These are phyloP conservation scores for Trametes sanguinea DNA, from an alignment of 768 basidiomycete genomes.

Conservation along the genomic window DNA sequence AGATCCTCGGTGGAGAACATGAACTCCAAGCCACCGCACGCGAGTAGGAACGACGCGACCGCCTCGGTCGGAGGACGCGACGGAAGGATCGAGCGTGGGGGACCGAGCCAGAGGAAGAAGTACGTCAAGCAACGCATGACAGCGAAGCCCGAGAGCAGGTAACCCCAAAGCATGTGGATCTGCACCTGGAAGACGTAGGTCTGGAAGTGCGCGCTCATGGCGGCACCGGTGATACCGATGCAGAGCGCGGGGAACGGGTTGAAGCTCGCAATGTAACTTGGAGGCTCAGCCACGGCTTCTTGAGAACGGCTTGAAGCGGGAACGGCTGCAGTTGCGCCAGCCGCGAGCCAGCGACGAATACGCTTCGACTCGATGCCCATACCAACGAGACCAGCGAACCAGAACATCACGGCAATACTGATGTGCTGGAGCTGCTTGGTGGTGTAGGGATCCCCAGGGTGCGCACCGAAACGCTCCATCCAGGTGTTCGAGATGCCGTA, in stretches of 20 bases:
- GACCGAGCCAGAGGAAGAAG: slow-evolving; percentile 90
- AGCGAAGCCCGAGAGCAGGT: slow-evolving; percentile 76
- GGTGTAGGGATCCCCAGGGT: slow-evolving; percentile 79
- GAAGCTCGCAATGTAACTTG: slow-evolving; percentile 75
- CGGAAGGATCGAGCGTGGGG: slow-evolving; percentile 82
- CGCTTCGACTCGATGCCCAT: slow-evolving; percentile 84
- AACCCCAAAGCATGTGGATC: slow-evolving; percentile 91
- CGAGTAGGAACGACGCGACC: slow-evolving; percentile 81
- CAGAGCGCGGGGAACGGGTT: slow-evolving; percentile 93
- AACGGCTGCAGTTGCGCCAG: slow-evolving; percentile 45
- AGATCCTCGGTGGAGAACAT: slow-evolving; percentile 90
- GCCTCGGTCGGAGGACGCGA: slow-evolving; percentile 94
- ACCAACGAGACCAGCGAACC: slow-evolving; percentile 88
- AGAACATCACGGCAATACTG: slow-evolving; percentile 94
- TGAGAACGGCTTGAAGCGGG: slow-evolving; percentile 29
- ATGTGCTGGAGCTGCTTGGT: slow-evolving; percentile 95
- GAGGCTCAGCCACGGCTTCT: slow-evolving; percentile 62
- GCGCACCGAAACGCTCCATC: slow-evolving; percentile 94
- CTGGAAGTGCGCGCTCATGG: slow-evolving; percentile 92
- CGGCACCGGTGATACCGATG: slow-evolving; percentile 90
- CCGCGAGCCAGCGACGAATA: slow-evolving; percentile 73
- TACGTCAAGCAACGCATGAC: slow-evolving; percentile 86
- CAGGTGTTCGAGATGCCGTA: slow-evolving; percentile 93
- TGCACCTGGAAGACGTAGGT: slow-evolving; percentile 93
- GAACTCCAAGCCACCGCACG: slow-evolving; percentile 87